A percentile compares a stretch with the other conserved stretches of the same genome.
These are phyloP conservation scores for Gossypioides kirkii DNA, from an alignment of 345 rosid genomes.

Conservation along the genomic window DNA sequence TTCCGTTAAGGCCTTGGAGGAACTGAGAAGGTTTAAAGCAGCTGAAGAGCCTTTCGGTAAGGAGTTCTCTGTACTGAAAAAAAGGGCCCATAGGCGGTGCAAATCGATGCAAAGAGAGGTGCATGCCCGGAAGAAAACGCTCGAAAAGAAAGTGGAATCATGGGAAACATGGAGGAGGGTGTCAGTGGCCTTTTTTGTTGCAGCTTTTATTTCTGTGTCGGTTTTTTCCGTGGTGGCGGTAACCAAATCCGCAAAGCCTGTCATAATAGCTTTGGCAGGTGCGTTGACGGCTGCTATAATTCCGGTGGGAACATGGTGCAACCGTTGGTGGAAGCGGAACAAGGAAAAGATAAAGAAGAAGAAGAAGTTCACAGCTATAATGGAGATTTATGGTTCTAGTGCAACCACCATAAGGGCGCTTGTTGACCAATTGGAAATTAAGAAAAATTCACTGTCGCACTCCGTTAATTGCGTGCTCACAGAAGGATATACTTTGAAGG, in stretches of 20 bases:
- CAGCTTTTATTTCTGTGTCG: slow-evolving; percentile 64
- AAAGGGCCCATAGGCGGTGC: slow-evolving; percentile 49
- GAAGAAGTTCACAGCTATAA: slow-evolving; percentile 38
- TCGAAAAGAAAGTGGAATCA: slow-evolving; percentile 57
- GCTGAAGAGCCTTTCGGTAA: slow-evolving; percentile 65
- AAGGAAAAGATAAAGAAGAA: slow-evolving; percentile 51
- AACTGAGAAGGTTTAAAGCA: slow-evolving; percentile 52
- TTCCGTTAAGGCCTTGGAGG: slow-evolving; percentile 59
- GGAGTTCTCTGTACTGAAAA: slow-evolving; percentile 56
- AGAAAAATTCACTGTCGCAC: slow-evolving; percentile 44
- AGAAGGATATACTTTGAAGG: slow-evolving; percentile 50
- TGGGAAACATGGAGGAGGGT: slow-evolving; percentile 69
- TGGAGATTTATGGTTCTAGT: slow-evolving; percentile 38
- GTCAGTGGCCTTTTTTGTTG: slow-evolving; percentile 60
- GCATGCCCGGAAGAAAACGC: slow-evolving; percentile 41
- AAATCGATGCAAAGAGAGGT: slow-evolving; percentile 47
- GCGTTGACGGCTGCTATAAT: slow-evolving; percentile 64
- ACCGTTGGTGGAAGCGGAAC: slow-evolving; percentile 52
- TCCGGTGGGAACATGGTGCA: slow-evolving; percentile 76
- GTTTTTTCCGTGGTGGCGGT: slow-evolving; percentile 75
- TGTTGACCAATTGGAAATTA: slow-evolving; percentile 46
- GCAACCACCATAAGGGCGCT: slow-evolving; percentile 51
- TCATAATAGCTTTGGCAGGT: slow-evolving; percentile 44
- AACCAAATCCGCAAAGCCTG: no score
- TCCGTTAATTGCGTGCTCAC: slow-evolving; percentile 41